Evolutionary conservation across 352 stramenopile genomes (phyloP), one percentile per base, ranked within the genome.

Genomic region (Hyaloperonospora brassicae): DNA sequence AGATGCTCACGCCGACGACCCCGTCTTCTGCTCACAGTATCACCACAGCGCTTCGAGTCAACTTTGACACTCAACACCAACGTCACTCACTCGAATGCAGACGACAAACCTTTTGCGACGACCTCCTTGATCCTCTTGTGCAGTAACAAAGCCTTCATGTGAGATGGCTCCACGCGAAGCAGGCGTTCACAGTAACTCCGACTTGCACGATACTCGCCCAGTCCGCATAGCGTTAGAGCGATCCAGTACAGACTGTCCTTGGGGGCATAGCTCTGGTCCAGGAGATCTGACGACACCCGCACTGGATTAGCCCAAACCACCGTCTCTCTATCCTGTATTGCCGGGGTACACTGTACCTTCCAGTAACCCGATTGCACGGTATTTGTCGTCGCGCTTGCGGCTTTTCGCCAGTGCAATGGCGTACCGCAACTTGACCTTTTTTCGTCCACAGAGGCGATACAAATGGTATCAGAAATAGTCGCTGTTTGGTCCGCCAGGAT

Each of bases 161-260:
- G 75, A 34, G 66, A 72, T 49, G 81, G 79, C 13, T 92, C 79
- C 59, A 86, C 74, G 45, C 75, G 75, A n/a, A 92, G 70, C 55
- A 92, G 66, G 17, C 68, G 70, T 60, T 92, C 81, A 64, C 77
- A 88, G 48, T 87, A 74, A 50, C 57, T 74, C 30, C 79, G 72
- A 66, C 81, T 92, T 25, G 67, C 60, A 36, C 76, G 73, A 52
- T 84, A 83, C 35, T 92, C 81, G 36, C 79, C 79, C 50, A 92
- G 55, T 9, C 68, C 72, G 44, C 83, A 89, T 34, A 75, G 59
- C 30, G 81, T 87, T 14, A 88, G 50, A 47, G 81, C 73, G 51
- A 88, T 82, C 79, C 79, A 89, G 57, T 92, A 89, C 47, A 92
- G 65, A 59, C 76, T 87, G 44, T 89, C 81, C 17, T 76, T 79